phyloP scores from a whole-genome alignment of 371 early-diverging fungal species.

The Mortierella sp. region DNA sequence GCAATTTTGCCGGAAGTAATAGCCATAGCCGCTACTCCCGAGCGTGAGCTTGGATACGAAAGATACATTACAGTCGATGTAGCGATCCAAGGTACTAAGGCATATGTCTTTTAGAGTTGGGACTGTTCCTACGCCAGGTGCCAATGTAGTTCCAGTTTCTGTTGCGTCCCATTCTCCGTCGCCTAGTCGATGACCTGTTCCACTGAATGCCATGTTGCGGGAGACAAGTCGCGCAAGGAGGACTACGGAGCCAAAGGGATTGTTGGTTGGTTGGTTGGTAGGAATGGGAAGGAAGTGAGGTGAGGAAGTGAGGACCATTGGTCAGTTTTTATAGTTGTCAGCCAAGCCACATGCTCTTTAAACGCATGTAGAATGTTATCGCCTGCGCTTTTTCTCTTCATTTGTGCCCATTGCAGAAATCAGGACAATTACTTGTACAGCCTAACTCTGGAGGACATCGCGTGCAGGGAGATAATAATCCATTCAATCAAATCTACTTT shows the following conservation, averaged over 20 bases:
- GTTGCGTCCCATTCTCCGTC: constrained; percentile 2
- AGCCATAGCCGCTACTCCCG: too few relatives aligned
- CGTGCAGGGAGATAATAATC: constrained; percentile 1
- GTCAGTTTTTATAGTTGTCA: neutral
- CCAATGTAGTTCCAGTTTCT: neutral
- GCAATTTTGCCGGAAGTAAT: neutral
- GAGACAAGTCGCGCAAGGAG: neutral
- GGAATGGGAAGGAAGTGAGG: neutral
- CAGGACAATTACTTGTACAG: neutral
- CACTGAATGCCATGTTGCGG: constrained; percentile 42
- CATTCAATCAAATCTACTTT: neutral
- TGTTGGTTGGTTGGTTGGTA: neutral
- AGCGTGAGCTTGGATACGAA: neutral
- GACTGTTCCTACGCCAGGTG: constrained; percentile 4
- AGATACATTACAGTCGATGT: constrained; percentile 41
- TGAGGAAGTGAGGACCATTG: neutral
- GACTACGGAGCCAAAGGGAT: neutral
- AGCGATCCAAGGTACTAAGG: constrained; percentile 44
- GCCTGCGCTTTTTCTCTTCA: constrained; percentile 1
- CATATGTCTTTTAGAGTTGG: constrained; percentile 45
- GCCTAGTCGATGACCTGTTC: constrained; percentile 40
- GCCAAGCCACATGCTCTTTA: constrained; percentile 7
- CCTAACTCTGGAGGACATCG: neutral
- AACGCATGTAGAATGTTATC: neutral
- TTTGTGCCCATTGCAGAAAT: neutral